phyloP scores from a whole-genome alignment of 768 basidiomycete genomes.

The Lanmaoa rubissima region DNA sequence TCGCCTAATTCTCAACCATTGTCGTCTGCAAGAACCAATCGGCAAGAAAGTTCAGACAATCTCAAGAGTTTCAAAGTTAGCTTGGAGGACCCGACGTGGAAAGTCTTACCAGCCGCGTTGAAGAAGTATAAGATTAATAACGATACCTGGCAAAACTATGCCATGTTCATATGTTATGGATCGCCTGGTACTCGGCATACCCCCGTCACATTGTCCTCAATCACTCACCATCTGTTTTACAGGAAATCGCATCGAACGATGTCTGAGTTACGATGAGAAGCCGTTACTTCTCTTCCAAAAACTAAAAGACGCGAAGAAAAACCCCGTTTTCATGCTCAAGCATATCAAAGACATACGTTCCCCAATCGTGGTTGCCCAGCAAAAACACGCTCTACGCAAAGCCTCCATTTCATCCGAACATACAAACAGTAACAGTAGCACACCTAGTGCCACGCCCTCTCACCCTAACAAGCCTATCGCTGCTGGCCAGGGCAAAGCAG shows the following conservation, averaged over 20 bases:
- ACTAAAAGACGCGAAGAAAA: constrained; percentile 95
- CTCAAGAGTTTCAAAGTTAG: constrained; percentile 97
- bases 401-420: constrained; percentile 47
- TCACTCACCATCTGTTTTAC: not conserved
- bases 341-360: constrained; percentile 94
- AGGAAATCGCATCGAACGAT: constrained; percentile 86
- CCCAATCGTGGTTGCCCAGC: constrained; percentile 94
- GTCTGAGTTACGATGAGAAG: constrained; percentile 96
- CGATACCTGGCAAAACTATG: constrained; percentile 98
- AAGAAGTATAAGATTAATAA: constrained; percentile 99
- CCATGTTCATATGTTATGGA: constrained; percentile 99
- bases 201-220: not conserved
- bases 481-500: constrained; percentile 31
- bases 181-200: constrained; percentile 59
- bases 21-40: constrained; percentile 38
- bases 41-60: constrained; percentile 70
- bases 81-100: constrained; percentile 97
- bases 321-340: constrained; percentile 98
- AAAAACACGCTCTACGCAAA: constrained; percentile 90
- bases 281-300: constrained; percentile 96
- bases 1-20: constrained; percentile 30
- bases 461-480: constrained; percentile 26
- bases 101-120: constrained; percentile 94
- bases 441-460: constrained; percentile 19
- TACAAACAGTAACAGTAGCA: constrained; percentile 13